phyloP scores from a whole-genome alignment of 495 filamentous ascomycete species.

The Penicillium parvum region DNA sequence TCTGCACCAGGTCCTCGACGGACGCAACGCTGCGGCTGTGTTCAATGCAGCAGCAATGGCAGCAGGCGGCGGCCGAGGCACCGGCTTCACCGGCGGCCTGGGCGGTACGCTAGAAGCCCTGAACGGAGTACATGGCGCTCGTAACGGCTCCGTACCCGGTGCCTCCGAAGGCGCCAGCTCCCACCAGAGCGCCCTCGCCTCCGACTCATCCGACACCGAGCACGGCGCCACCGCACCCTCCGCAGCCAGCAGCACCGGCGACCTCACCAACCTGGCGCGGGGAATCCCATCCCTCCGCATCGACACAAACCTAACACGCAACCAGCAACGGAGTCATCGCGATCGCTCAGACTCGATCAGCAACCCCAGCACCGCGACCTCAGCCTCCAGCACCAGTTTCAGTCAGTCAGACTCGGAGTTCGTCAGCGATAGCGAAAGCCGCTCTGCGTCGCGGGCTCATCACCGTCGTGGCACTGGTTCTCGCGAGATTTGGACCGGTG shows the following conservation, averaged over 20 bases:
- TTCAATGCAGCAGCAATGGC: constrained; percentile 99
- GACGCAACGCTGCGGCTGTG: constrained; percentile 88
- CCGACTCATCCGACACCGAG: constrained; percentile 46
- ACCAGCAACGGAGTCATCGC: constrained; percentile 19
- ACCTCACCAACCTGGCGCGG: constrained; percentile 25
- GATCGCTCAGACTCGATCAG: constrained; percentile 43
- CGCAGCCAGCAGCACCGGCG: constrained; percentile 30
- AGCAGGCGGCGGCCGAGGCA: constrained; percentile 82
- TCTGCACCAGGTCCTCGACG: constrained; percentile 85
- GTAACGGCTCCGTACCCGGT: constrained; percentile 17
- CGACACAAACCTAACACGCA: constrained; percentile 37
- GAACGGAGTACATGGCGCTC: constrained; percentile 31
- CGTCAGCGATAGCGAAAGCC: constrained; percentile 22
- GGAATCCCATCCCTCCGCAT: constrained; percentile 43
- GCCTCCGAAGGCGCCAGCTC: constrained; percentile 21
- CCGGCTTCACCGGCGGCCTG: constrained; percentile 40
- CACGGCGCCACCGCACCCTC: constrained; percentile 34
- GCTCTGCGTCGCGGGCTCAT: constrained; percentile 17
- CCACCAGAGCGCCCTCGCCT: constrained; percentile 30
- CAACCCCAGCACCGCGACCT: constrained; percentile 40
- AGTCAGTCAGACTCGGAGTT: constrained; percentile 42
- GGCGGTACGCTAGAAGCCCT: constrained; percentile 44
- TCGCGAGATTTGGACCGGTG: constrained; percentile 72
- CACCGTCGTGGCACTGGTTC: constrained; percentile 35
- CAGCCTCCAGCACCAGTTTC: constrained; percentile 40